phyloP scores from a whole-genome alignment of 768 basidiomycete genomes.

The Termitomyces sp. region DNA sequence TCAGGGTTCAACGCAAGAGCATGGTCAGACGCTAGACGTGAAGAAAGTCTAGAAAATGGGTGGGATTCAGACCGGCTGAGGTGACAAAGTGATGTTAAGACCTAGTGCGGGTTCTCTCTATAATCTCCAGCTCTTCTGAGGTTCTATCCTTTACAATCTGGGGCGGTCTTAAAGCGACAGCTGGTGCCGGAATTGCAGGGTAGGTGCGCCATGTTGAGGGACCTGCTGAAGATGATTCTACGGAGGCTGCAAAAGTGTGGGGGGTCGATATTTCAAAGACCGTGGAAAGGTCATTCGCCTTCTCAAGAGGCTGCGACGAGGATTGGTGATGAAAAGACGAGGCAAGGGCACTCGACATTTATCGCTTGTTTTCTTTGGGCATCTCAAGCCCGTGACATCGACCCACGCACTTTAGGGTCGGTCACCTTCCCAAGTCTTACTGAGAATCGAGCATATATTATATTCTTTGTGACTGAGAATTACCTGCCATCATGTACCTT shows the following conservation, averaged over 20 bases:
- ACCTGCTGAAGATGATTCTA: conserved; percentile 19
- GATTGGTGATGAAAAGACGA: conserved; percentile 27
- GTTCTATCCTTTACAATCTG: conserved; percentile 32
- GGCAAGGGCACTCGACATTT: conserved; percentile 37
- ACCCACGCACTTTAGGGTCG: conserved; percentile 32
- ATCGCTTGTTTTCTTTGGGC: conserved; percentile 36
- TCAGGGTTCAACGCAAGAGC: conserved; percentile 56
- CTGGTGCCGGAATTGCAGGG: conserved; percentile 6
- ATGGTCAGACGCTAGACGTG: conserved; percentile 60
- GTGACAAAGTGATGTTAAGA: conserved; percentile 12
- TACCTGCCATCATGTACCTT: background rate
- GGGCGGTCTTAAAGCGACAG: conserved; percentile 14
- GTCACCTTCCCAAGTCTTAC: conserved; percentile 6
- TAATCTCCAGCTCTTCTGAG: conserved; percentile 47
- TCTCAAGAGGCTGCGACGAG: conserved; percentile 17
- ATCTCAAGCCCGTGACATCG: conserved; percentile 31
- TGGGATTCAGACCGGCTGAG: background rate
- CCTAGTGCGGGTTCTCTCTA: conserved; percentile 45
- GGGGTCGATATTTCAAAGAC: conserved; percentile 16
- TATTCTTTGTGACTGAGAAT: background rate
- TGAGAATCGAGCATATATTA: background rate
- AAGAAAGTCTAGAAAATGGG: conserved; percentile 38
- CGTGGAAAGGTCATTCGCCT: conserved; percentile 11
- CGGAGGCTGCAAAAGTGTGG: conserved; percentile 18
- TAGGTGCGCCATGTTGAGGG: conserved; percentile 24